Evolutionary conservation across 805 yeast species (phyloP).

Genomic region (Yamadazyma endophytica): DNA sequence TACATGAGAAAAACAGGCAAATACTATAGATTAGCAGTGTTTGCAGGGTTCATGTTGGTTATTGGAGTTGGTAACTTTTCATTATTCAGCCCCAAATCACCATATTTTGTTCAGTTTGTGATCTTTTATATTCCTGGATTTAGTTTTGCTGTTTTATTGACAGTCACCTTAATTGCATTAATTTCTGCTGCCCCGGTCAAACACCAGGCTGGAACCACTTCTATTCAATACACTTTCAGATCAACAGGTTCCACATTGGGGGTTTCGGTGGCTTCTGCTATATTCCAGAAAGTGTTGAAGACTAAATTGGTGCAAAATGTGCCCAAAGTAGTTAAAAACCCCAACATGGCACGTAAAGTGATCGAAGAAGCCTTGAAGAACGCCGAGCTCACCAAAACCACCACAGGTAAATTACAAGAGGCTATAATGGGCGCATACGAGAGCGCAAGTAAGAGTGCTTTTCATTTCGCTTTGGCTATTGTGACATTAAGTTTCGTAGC

Average conservation of each 20-base stretch:
- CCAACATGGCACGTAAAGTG: slow-evolving; percentile 35
- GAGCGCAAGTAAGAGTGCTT: slow-evolving; percentile 50
- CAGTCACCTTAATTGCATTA: slow-evolving; percentile 68
- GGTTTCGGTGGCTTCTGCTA: slow-evolving; percentile 63
- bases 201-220: slow-evolving; percentile 81
- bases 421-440: slow-evolving; percentile 47
- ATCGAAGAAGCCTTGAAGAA: slow-evolving; percentile 52
- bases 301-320: slow-evolving; percentile 15
- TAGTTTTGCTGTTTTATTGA: slow-evolving; percentile 63
- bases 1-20: slow-evolving; percentile 48
- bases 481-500: slow-evolving; percentile 38
- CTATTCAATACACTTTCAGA: slow-evolving; percentile 84
- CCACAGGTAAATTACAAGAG: slow-evolving; percentile 49
- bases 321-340: slow-evolving; percentile 21
- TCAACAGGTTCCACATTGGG: slow-evolving; percentile 86
- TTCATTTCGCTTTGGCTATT: slow-evolving; percentile 42
- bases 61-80: slow-evolving; percentile 43
- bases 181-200: slow-evolving; percentile 68
- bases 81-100: slow-evolving; percentile 15
- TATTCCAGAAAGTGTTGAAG: slow-evolving; percentile 51
- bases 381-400: slow-evolving; percentile 48
- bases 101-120: slow-evolving; percentile 15
- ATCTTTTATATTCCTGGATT: slow-evolving; percentile 54
- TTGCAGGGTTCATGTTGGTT: slow-evolving; percentile 39
- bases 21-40: slow-evolving; percentile 47